Conservation (phyloP, 202 grass and related monocot genomes). For the Musa balbisiana region DNA sequence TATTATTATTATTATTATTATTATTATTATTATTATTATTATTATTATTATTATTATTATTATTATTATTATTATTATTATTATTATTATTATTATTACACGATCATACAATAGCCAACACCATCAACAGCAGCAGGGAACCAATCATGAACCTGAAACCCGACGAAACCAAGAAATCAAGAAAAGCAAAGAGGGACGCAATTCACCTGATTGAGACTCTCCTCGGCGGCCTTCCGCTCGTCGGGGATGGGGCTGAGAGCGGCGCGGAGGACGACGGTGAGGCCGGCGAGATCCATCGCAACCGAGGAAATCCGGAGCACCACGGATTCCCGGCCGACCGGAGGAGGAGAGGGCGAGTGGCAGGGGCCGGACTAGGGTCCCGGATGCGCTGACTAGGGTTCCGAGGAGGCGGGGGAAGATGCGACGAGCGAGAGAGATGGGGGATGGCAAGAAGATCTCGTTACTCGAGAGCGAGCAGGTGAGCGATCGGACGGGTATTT, state of each 20-base stretch:
- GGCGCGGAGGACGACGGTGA: constrained; percentile 67
- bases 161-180: background rate
- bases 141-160: background rate
- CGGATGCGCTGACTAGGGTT: constrained; percentile 28
- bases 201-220: constrained; percentile 78
- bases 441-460: constrained; percentile 20
- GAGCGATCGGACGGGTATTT: constrained; percentile 30
- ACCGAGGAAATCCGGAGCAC: background rate
- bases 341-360: constrained; percentile 17
- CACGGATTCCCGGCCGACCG: constrained; percentile 5
- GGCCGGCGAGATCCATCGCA: constrained; percentile 76
- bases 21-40: too few relatives aligned
- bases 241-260: constrained; percentile 80
- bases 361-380: background rate
- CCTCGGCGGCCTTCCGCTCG: constrained; percentile 80
- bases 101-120: background rate
- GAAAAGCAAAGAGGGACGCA: background rate
- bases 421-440: constrained; percentile 19
- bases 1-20: too few relatives aligned
- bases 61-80: too few relatives aligned
- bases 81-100: too few relatives aligned
- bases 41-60: too few relatives aligned
- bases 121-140: background rate
- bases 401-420: background rate
- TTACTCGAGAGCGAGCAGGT: constrained; percentile 1